Percentiles rank a stretch among this genome's conserved stretches.
Conservation (phyloP, 2,329 filamentous ascomycete species). For the Ambrosiella beaveri region DNA sequence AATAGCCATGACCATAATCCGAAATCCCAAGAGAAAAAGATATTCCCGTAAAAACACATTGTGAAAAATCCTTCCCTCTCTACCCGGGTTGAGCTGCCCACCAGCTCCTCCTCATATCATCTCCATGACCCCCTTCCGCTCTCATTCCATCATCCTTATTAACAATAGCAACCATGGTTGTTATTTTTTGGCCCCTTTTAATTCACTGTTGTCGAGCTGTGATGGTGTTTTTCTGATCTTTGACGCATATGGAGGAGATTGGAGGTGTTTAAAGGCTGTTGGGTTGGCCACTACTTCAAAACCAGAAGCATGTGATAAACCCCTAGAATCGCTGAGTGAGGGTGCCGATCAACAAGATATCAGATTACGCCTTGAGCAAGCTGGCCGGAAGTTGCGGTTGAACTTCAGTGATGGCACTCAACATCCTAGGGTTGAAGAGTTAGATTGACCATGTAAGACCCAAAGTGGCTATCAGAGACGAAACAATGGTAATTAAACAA, state of each 20-base stretch:
- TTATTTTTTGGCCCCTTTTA: no score
- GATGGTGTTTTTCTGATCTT: neutral
- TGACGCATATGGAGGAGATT: neutral
- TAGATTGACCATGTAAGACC: slow-evolving; percentile 15
- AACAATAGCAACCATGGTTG: neutral
- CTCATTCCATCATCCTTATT: neutral
- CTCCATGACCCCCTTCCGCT: neutral
- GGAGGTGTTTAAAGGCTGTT: neutral
- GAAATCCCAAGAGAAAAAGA: neutral
- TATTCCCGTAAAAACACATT: neutral
- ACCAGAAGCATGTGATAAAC: neutral
- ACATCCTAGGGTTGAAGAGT: slow-evolving; percentile 14
- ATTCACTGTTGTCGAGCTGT: neutral
- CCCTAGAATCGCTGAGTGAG: neutral
- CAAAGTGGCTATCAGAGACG: neutral
- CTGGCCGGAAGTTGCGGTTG: slow-evolving; percentile 10
- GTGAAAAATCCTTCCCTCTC: neutral
- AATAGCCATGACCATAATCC: neutral
- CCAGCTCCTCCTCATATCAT: neutral
- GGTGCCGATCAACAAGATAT: neutral
- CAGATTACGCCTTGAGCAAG: slow-evolving; percentile 2
- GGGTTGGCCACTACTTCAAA: neutral
- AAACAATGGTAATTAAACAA: slow-evolving; percentile 15
- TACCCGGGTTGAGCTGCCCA: neutral
- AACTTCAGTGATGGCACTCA: slow-evolving; percentile 10